Base-by-base conservation (phyloP, 176 grass and related monocot genomes). In the Stipa capillata region DNA sequence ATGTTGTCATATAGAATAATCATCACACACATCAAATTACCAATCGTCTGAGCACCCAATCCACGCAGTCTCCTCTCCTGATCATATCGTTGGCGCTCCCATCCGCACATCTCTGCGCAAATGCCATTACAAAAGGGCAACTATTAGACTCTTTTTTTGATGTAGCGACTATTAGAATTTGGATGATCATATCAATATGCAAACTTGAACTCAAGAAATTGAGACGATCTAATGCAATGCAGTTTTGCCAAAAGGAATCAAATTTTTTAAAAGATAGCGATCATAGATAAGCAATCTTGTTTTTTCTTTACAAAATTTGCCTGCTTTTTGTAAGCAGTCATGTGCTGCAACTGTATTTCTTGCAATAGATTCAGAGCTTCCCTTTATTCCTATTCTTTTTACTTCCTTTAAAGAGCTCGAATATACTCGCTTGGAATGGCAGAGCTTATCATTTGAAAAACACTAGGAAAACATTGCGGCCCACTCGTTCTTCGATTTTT, bases 51-150 rank as follows among this genome's bases (percentile, higher is more conserved):
- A 23, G 77, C 81, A 28, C 77, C 80, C 20, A 89, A 31, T 82
- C 85, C 87, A 32, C 28, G 31, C 32, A 91, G 45, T 60, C 52
- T 93, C 80, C 87, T 89, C 56, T 89, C 83, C 37, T 87, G 83
- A 35, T 92, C 85, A 59, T 86, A 71, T 35, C 88, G 65, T 65
- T 89, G 90, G 15, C 85, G 85, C 73, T 98, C 87, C 92, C 87
- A 93, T n/a, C 44, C 45, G 9, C 92, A 98, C 87, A 94, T 93
- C 32, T 98, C 96, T 98, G 88, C 62, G 83, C 42, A 56, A 79
- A 28, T 50, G 37, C 14, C 55, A 53, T 82, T 36, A 55, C 4
- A 85, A 53, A 23, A 27, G 3, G 44, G 7, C 11, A 85, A 63
- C 8, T 36, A 81, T 84, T 41, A 67, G 73, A 65, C 17, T 17